These are phyloP conservation scores for Prunus dulcis DNA, from an alignment of 306 rosid species.

Conservation along the genomic window DNA sequence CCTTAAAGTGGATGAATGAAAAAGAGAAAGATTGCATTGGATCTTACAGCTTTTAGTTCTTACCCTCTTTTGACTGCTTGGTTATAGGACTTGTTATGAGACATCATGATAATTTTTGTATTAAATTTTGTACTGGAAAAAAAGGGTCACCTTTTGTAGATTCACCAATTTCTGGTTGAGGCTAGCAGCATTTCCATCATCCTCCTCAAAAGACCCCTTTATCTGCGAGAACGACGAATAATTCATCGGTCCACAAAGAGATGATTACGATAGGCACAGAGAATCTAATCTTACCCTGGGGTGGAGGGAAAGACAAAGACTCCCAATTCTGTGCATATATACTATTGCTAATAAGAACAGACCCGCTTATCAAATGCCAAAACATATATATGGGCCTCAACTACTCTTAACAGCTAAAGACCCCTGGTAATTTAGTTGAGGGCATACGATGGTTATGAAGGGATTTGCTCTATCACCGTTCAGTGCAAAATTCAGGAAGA, in stretches of 20 bases:
- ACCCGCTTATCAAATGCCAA: neutral
- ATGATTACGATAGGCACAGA: neutral
- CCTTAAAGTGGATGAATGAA: neutral
- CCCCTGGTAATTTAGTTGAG: too few relatives aligned
- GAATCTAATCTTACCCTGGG: neutral
- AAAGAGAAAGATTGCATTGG: neutral
- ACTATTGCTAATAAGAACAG: neutral
- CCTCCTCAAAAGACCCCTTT: constrained; percentile 40
- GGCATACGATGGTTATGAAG: too few relatives aligned
- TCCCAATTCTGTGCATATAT: neutral
- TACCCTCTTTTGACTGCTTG: too few relatives aligned
- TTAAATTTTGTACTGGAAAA: neutral
- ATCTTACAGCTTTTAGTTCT: too few relatives aligned
- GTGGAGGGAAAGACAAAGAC: neutral
- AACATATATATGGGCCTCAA: neutral
- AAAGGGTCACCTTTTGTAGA: constrained; percentile 51
- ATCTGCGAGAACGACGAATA: constrained; percentile 33
- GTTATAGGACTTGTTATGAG: neutral
- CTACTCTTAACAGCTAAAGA: neutral
- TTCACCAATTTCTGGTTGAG: constrained; percentile 40
- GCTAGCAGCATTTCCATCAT: constrained; percentile 34
- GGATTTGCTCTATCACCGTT: too few relatives aligned
- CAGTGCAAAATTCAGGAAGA: too few relatives aligned
- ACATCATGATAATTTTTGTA: neutral
- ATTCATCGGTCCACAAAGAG: constrained; percentile 14